phyloP scores from a whole-genome alignment of 306 rosid species.

The Trifolium dubium region DNA sequence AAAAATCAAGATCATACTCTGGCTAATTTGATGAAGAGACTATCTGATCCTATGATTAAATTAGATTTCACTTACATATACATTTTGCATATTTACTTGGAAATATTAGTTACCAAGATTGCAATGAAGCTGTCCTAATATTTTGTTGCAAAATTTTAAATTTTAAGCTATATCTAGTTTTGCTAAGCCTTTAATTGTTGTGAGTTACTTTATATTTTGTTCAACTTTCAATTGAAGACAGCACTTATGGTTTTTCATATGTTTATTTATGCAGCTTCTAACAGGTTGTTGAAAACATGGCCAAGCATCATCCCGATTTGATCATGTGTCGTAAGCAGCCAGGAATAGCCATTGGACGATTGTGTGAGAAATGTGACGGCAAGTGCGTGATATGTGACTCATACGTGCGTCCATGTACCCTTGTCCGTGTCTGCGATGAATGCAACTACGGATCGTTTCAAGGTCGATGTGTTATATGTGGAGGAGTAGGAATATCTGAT shows the following conservation, averaged over 20 bases:
- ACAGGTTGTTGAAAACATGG: constrained; percentile 56
- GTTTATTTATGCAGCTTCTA: constrained; percentile 22
- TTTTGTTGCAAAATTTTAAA: not conserved
- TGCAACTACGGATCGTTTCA: constrained; percentile 88
- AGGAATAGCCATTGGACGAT: constrained; percentile 81
- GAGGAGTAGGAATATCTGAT: constrained; percentile 91
- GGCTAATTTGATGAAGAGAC: constrained; percentile 1
- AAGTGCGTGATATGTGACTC: constrained; percentile 87
- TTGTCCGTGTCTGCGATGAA: constrained; percentile 81
- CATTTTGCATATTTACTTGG: constrained; percentile 11
- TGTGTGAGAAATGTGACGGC: constrained; percentile 88
- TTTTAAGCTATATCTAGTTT: not conserved
- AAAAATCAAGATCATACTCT: constrained; percentile 21
- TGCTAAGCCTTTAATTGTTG: not conserved
- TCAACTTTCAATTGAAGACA: constrained; percentile 1
- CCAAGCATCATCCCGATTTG: constrained; percentile 92
- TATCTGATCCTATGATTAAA: not conserved
- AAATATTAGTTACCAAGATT: constrained; percentile 1
- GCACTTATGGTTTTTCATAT: not conserved
- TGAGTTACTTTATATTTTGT: constrained; percentile 8
- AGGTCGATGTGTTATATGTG: constrained; percentile 86
- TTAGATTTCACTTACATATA: not conserved
- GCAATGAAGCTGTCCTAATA: not conserved
- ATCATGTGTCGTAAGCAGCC: constrained; percentile 89
- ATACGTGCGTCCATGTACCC: constrained; percentile 87